phyloP scores from a whole-genome alignment of 1,284 basidiomycete genomes.

The Fomitopsis palustris region DNA sequence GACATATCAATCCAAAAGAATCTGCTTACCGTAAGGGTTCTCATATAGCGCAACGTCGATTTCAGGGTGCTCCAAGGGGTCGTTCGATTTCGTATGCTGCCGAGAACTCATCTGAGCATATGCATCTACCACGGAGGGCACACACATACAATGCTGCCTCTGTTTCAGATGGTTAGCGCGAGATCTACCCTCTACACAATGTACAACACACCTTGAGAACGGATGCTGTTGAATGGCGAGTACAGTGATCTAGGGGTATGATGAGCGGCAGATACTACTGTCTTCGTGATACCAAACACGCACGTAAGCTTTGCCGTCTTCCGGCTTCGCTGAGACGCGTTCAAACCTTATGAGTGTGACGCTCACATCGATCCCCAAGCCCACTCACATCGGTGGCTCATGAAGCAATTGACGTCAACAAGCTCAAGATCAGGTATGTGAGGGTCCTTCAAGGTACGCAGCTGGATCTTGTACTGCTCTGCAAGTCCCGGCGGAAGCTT shows the following conservation, averaged over 20 bases:
- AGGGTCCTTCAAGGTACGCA: slow-evolving; percentile 7
- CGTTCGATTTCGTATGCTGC: slow-evolving; percentile 6
- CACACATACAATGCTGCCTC: background rate
- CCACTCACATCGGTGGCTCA: slow-evolving; percentile 7
- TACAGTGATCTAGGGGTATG: background rate
- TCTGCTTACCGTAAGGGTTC: slow-evolving; percentile 6
- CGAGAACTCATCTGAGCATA: background rate
- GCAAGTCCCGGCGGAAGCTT: slow-evolving; percentile 12
- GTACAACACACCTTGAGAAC: slow-evolving; percentile 10
- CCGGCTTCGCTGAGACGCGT: slow-evolving; percentile 16
- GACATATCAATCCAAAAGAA: slow-evolving; percentile 3
- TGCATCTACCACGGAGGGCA: background rate
- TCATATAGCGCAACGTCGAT: slow-evolving; percentile 10
- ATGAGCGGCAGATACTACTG: background rate
- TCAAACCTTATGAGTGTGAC: background rate
- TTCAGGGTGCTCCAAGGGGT: slow-evolving; percentile 9
- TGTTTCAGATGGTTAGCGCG: background rate
- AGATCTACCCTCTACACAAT: too few relatives aligned
- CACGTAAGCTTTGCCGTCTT: slow-evolving; percentile 23
- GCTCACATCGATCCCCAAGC: background rate
- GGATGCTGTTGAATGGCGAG: slow-evolving; percentile 8
- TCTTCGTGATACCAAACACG: background rate
- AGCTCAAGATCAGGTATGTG: slow-evolving; percentile 10
- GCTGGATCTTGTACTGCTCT: slow-evolving; percentile 15
- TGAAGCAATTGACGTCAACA: slow-evolving; percentile 5